Percentiles rank a stretch among this genome's conserved stretches.
Evolutionary conservation across 2,329 filamentous ascomycete genomes (phyloP).

Genomic region (Claviceps monticola): DNA sequence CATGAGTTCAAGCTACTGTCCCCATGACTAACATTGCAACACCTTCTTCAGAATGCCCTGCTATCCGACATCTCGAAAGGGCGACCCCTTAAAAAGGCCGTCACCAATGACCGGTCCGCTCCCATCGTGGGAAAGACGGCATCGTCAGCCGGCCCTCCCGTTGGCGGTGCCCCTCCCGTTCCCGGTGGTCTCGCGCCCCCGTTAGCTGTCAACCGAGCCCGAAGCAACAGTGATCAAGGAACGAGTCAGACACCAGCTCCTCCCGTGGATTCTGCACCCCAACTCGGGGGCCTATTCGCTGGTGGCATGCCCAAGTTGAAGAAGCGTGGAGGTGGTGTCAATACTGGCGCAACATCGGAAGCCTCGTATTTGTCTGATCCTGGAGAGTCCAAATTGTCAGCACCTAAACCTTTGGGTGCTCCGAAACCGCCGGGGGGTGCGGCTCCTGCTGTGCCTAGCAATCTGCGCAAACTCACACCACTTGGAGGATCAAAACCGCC

Average conservation of each 20-base stretch:
- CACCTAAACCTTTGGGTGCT: constrained; percentile 35
- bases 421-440: constrained; percentile 46
- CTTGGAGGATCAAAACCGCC: constrained; percentile 29
- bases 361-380: constrained; percentile 71
- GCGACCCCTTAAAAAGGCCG: constrained; percentile 63
- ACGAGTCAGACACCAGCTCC: constrained; percentile 28
- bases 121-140: constrained; percentile 40
- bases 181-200: constrained; percentile 59
- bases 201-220: constrained; percentile 52
- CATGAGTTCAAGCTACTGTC: background rate
- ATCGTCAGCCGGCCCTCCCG: constrained; percentile 38
- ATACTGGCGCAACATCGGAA: constrained; percentile 46
- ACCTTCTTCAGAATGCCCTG: constrained; percentile 56
- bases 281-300: constrained; percentile 77
- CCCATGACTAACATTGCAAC: background rate
- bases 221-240: constrained; percentile 72
- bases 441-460: constrained; percentile 43
- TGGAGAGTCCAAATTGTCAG: constrained; percentile 25
- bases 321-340: constrained; percentile 68
- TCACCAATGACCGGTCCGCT: constrained; percentile 85
- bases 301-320: constrained; percentile 92
- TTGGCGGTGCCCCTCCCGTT: constrained; percentile 68
- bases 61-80: constrained; percentile 82
- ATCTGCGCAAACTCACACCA: constrained; percentile 44
- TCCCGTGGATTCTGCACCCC: constrained; percentile 47